Evolutionary conservation across 495 filamentous ascomycete species (phyloP), one percentile per base, ranked within the genome.

Genomic region (Xylaria scruposa): DNA sequence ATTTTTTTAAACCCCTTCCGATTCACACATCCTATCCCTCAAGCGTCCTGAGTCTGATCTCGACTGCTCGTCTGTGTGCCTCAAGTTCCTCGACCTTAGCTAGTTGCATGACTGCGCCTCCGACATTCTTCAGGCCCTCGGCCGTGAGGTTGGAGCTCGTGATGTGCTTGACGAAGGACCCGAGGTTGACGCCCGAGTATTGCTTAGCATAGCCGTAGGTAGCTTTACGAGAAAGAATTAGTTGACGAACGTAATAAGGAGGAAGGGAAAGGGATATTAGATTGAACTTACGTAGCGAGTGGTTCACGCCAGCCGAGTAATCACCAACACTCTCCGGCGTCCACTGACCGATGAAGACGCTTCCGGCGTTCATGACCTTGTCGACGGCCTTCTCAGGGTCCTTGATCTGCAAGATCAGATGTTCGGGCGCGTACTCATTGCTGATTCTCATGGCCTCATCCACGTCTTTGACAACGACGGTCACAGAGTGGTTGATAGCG

Each of bases 161-260:
- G 77, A 99, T 95, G 82, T 98, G 93, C 85, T 99, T 99, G 73
- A 97, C 86, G 83, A 97, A 99, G 0, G 94, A 97, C 5, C 89
- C 94, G 1, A 99, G 89, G 80, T 97, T 99, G 72, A 99, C 96
- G 51, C 96, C 96, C 4, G 94, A 97, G 83, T 99, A 99, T 77
- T 99, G 96, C 81, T 95, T 97, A 58, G 96, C 96, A 74, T 97
- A 99, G 47, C 96, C 96, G 77, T 97, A 98, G 24, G 96, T 99
- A 72, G 96, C 94, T 97, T 70, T 26, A n/a, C 17, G 26, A 63
- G 29, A 3, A 42, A 10, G 51, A n/a, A n/a, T 71, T 51, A 71
- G 70, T 21, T 12, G n/a, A 19, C 15, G 6, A 63, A 29, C 36
- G 3, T 36, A 15, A 19, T 24, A 12, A 36, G 58, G 31, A 1